Base-by-base conservation (phyloP, 73 alveolate genomes). In the Paramecium primaurelia region DNA sequence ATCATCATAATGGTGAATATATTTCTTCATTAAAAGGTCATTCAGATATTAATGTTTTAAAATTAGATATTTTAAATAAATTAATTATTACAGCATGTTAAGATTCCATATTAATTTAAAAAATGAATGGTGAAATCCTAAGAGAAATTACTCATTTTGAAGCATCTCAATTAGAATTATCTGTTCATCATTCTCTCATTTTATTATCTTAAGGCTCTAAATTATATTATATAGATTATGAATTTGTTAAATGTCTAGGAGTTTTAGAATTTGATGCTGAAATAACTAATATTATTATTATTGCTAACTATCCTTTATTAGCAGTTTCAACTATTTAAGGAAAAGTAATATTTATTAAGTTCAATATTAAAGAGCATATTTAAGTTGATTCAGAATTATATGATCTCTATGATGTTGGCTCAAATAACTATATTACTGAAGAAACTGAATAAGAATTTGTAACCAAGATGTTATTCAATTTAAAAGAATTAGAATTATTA, bases 111-210 rank as follows among this genome's bases (percentile, higher is more conserved):
- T 16, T 9, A 18, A 68, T 71, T 40, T 36, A 40, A 71, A 54
- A n/a, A 80, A 88, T 69, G 68, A 71, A 69, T 77, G 91, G n/a
- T 12, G 90, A 28, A 71, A 28, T 25, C 28, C 32, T 32, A 44
- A 68, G 86, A 71, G 93, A 88, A 80, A 88, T 44, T 12, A 69
- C 59, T 6, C 86, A 77, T 68, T 36, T 69, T 36, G 71, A 88
- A 58, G 34, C 54, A n/a, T 80, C 8, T 7, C 47, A 54, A 38
- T 37, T 88, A 32, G 93, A 88, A 44, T 36, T 88, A 14, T 88
- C 93, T 44, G 93, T 88, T 42, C 86, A 88, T 88, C 93, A 88
- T 71, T 69, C 86, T 37, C 59, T 88, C 9, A 16, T 88, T 16
- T 25, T 88, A n/a, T 59, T 89, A n/a, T 88, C 93, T 5, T 58